These are phyloP conservation scores for Agrocybe pediades DNA, from an alignment of 768 basidiomycete genomes.

Conservation along the genomic window DNA sequence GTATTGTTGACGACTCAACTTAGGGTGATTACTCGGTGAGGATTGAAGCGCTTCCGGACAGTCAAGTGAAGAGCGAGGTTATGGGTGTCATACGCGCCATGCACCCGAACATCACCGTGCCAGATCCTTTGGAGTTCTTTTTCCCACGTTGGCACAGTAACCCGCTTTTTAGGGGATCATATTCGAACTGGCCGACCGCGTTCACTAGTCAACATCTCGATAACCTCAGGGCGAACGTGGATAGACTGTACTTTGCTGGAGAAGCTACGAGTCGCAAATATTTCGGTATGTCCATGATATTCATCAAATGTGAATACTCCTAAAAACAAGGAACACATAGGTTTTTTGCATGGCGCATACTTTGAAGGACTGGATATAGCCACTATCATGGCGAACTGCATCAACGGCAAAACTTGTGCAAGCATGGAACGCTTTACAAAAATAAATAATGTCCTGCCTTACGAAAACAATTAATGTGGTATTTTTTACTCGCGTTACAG, in stretches of 20 bases:
- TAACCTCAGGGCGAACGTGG: conserved; percentile 57
- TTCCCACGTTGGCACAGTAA: conserved; percentile 57
- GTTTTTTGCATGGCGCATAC: conserved; percentile 62
- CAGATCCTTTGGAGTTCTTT: conserved; percentile 56
- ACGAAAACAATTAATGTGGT: conserved; percentile 20
- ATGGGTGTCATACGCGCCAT: conserved; percentile 58
- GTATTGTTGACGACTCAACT: neutral
- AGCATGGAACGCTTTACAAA: conserved; percentile 24
- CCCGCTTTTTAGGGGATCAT: conserved; percentile 59
- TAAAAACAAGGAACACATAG: conserved; percentile 26
- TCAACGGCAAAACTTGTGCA: conserved; percentile 27
- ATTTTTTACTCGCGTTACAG: too few species aligned
- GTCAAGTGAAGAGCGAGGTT: conserved; percentile 51
- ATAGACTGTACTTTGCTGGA: conserved; percentile 61
- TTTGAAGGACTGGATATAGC: conserved; percentile 51
- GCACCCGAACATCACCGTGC: conserved; percentile 57
- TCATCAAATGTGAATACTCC: neutral
- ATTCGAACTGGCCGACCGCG: conserved; percentile 71
- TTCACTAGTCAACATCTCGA: conserved; percentile 55
- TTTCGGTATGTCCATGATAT: conserved; percentile 45
- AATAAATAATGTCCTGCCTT: conserved; percentile 27
- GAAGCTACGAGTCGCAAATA: conserved; percentile 61
- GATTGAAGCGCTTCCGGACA: conserved; percentile 52
- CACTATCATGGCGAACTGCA: conserved; percentile 40
- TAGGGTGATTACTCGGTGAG: conserved; percentile 66